Base-by-base conservation (phyloP, 208 protist species). In the Trypanosoma rangeli region DNA sequence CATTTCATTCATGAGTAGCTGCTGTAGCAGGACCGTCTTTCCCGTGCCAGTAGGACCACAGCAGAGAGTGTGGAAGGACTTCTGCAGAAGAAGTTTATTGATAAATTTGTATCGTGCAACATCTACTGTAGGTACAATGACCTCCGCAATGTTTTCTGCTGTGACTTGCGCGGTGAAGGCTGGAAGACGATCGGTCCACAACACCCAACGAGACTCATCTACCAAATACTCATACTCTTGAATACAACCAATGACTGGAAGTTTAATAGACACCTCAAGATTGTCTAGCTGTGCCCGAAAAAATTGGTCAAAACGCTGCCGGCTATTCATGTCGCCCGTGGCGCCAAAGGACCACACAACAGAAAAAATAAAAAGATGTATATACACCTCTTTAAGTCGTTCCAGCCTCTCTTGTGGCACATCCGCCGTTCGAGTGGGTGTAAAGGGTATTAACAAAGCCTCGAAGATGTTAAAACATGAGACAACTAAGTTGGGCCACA, bases 301-400 rank as follows among this genome's bases (percentile, higher is more conserved):
- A 42, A 91, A 99, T 52, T 78, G 79, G 81, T 99, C 97, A 79
- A 99, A 99, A 9, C 75, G 76, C 49, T 84, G 73, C 12, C 97
- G 88, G 49, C 96, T 97, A 13, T 77, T 70, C 37, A 79, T 80
- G 74, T 99, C 94, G 42, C 90, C 91, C 5, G 97, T 98, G 16
- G 85, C 97, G n/a, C 98, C 98, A 61, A 99, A 92, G 46, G 94
- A 98, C 98, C 98, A 99, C 12, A 99, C 87, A 46, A 99, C 73
- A 28, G 94, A 66, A 76, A 99, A 99, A 71, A 99, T 69, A 57
- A 99, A 98, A 1, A 98, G 73, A 70, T 90, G 76, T 53, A 98
- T 82, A 62, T 98, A 74, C 5, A 92, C 68, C 61, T 84, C 81
- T 22, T 83, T 87, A 26, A 98, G 75, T 52, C 86, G 64, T 59